Base-by-base conservation (phyloP, 1,284 basidiomycete species). In the Cystobasidium pallidum region DNA sequence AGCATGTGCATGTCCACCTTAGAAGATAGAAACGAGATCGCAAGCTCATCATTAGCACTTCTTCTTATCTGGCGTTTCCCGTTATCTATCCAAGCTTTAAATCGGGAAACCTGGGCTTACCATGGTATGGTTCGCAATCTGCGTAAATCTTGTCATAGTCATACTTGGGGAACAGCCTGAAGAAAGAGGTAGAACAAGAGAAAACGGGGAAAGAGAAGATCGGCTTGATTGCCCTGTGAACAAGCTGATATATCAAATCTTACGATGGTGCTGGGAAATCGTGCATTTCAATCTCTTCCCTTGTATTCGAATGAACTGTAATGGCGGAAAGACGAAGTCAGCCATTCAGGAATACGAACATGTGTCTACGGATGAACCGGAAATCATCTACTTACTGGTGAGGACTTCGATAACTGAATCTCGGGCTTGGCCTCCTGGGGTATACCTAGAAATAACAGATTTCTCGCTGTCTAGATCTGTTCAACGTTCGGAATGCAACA, bases 1-100 rank as follows among this genome's bases (percentile, higher is more conserved):
- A 10, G 80, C 78, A n/a, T 80, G 75, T 45, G 80, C 80, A 65
- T 81, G 77, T 41, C 80, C 81, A 41, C 75, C 70, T 72, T 26
- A 13, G n/a, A 3, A 24, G 3, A 32, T 15, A 24, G 13, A 17
- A 39, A n/a, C 1, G n/a, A n/a, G n/a, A n/a, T n/a, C n/a, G n/a
- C n/a, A n/a, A n/a, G n/a, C n/a, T n/a, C n/a, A n/a, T n/a, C n/a
- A n/a, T n/a, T n/a, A n/a, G n/a, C n/a, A n/a, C n/a, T n/a, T n/a
- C n/a, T n/a, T n/a, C n/a, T n/a, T n/a, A n/a, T n/a, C n/a, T n/a
- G n/a, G n/a, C n/a, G n/a, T n/a, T n/a, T n/a, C n/a, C n/a, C n/a
- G n/a, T n/a, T 1, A 26, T 26, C 21, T 11, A 1, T 26, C 7
- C 64, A 28, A 72, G 70, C 43, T 30, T 45, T 15, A 36, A 10